Evolutionary conservation across 2,329 filamentous ascomycete species (phyloP).

Genomic region (Aspergillus brunneoviolaceus): DNA sequence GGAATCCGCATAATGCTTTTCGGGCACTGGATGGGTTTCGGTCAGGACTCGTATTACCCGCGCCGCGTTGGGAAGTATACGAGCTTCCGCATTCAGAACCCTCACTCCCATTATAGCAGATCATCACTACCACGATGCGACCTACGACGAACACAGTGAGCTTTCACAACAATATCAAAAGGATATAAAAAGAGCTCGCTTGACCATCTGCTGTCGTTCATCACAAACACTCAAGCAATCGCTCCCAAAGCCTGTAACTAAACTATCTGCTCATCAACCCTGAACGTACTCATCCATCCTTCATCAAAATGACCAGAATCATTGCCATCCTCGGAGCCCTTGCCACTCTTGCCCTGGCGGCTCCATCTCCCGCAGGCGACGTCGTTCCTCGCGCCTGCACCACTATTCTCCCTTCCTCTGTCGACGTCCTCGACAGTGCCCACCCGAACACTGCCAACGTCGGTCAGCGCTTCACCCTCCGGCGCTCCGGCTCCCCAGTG

Average conservation of each 20-base stretch:
- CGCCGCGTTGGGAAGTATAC: background rate
- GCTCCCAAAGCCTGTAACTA: background rate
- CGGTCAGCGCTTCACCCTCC: constrained; percentile 13
- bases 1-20: background rate
- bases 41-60: background rate
- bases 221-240: background rate
- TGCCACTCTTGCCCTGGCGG: constrained; percentile 1
- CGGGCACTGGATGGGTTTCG: background rate
- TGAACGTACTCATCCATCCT: background rate
- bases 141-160: background rate
- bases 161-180: too few relatives aligned
- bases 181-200: background rate
- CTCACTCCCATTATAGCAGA: background rate
- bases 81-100: background rate
- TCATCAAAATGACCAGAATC: constrained; percentile 9
- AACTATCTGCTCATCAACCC: background rate
- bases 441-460: constrained; percentile 11
- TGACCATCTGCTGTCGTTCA: background rate
- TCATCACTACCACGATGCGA: background rate
- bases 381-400: constrained; percentile 17
- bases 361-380: constrained; percentile 10
- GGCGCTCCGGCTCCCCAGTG: constrained; percentile 4
- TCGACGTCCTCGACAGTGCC: constrained; percentile 13
- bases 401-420: constrained; percentile 14
- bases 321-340: constrained; percentile 5